A percentile compares a stretch with the other conserved stretches of the same genome.
Conservation (phyloP, 768 basidiomycete genomes). For the Mycena capillaripes region DNA sequence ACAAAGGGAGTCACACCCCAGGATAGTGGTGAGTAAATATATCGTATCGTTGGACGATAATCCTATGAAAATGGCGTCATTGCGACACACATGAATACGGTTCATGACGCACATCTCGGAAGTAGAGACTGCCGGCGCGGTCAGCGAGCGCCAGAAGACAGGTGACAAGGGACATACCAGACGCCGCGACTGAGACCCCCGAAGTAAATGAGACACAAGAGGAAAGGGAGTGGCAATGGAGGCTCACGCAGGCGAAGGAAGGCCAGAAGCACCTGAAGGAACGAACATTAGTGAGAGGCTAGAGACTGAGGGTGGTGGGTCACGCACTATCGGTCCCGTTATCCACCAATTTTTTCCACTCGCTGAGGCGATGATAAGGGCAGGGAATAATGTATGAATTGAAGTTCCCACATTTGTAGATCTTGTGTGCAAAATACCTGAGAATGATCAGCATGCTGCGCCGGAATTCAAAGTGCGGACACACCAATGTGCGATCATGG, state of each 20-base stretch:
- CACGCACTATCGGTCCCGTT: slow-evolving; percentile 30
- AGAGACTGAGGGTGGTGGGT: neutral
- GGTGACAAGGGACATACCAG: slow-evolving; percentile 3
- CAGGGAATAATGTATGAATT: neutral
- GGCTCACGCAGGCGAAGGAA: slow-evolving; percentile 30
- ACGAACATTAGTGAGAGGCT: neutral
- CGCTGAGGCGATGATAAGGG: slow-evolving; percentile 2
- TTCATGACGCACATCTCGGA: slow-evolving; percentile 22
- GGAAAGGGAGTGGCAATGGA: neutral
- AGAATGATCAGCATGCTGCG: neutral
- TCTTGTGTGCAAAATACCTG: slow-evolving; percentile 38
- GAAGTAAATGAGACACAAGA: neutral
- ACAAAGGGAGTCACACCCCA: neutral
- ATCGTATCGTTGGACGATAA: neutral
- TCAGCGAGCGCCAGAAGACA: neutral
- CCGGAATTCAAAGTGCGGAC: neutral
- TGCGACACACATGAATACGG: neutral
- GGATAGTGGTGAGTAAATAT: slow-evolving; percentile 23
- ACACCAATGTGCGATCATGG: slow-evolving; percentile 36
- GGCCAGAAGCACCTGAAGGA: slow-evolving; percentile 13
- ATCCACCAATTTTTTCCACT: slow-evolving; percentile 37
- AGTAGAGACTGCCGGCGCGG: slow-evolving; percentile 1
- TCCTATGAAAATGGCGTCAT: neutral
- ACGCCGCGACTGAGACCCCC: slow-evolving; percentile 12
- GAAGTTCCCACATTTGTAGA: slow-evolving; percentile 37